Conservation (phyloP, 2,329 filamentous ascomycete genomes). For the Phyllosticta ampelicida region DNA sequence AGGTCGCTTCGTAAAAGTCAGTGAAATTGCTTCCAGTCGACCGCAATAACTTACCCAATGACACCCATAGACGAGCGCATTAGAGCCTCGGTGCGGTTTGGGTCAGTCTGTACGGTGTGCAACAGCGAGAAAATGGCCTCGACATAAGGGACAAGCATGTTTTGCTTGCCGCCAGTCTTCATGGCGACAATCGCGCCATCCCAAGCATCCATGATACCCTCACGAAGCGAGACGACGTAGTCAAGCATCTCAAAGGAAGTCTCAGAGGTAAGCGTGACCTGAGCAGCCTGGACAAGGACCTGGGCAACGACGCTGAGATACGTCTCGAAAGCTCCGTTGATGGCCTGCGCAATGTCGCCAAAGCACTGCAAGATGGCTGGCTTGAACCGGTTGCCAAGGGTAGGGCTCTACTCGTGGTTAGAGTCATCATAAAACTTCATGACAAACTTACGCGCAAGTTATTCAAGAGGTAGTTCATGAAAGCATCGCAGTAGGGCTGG, state of each 20-base stretch:
- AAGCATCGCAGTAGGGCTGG: slow-evolving; percentile 89
- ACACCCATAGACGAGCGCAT: slow-evolving; percentile 96
- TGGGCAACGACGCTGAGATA: slow-evolving; percentile 88
- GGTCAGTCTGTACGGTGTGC: slow-evolving; percentile 66
- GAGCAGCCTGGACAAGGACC: slow-evolving; percentile 85
- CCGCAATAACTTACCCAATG: slow-evolving; percentile 59
- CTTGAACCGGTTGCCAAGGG: slow-evolving; percentile 93
- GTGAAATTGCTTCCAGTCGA: slow-evolving; percentile 11
- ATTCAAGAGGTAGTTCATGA: slow-evolving; percentile 96
- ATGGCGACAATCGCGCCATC: slow-evolving; percentile 92
- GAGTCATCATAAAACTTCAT: background rate
- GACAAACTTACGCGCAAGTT: slow-evolving; percentile 52
- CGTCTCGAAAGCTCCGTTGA: slow-evolving; percentile 81
- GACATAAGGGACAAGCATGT: slow-evolving; percentile 65
- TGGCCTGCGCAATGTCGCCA: slow-evolving; percentile 92
- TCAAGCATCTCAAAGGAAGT: slow-evolving; percentile 92
- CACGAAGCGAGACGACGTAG: slow-evolving; percentile 86
- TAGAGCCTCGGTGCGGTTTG: slow-evolving; percentile 81
- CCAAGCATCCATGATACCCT: slow-evolving; percentile 99
- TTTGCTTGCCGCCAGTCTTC: slow-evolving; percentile 70
- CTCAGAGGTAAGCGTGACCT: slow-evolving; percentile 67
- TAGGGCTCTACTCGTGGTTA: slow-evolving; percentile 45
- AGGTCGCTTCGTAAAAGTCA: slow-evolving; percentile 59
- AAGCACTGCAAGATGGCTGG: slow-evolving; percentile 97
- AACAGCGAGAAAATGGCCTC: slow-evolving; percentile 81